These are phyloP conservation scores for Mycena kentingensis DNA, from an alignment of 768 basidiomycete species.

Conservation along the genomic window DNA sequence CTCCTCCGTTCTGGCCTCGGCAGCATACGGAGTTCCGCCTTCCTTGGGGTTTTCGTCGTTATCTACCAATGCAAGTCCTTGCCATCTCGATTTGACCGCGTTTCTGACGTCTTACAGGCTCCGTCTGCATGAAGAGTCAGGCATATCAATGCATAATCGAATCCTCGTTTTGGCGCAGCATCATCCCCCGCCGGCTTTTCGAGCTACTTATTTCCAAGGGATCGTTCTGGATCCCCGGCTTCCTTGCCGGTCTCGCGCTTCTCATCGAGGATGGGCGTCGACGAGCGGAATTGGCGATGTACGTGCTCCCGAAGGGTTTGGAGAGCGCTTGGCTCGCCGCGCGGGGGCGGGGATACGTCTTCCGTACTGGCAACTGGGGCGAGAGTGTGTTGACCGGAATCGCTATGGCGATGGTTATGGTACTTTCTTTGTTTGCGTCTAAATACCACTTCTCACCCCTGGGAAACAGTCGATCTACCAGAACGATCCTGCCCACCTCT, in stretches of 20 bases:
- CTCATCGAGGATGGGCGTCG: constrained; percentile 87
- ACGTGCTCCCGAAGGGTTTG: constrained; percentile 83
- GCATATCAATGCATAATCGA: constrained; percentile 50
- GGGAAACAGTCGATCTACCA: constrained; percentile 70
- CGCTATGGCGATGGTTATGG: constrained; percentile 38
- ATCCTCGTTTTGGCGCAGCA: constrained; percentile 30
- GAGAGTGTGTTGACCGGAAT: constrained; percentile 37
- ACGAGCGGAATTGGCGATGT: constrained; percentile 92
- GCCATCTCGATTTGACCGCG: not conserved
- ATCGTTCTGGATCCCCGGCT: constrained; percentile 75
- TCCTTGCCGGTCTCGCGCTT: constrained; percentile 73
- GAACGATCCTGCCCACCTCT: constrained; percentile 57
- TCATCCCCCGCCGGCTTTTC: constrained; percentile 48
- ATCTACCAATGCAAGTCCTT: constrained; percentile 72
- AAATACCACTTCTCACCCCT: not conserved
- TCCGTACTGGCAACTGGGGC: constrained; percentile 68
- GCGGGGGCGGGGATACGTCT: constrained; percentile 74
- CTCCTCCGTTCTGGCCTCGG: constrained; percentile 67
- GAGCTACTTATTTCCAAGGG: constrained; percentile 65
- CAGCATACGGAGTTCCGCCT: constrained; percentile 81
- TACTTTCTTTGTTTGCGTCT: constrained; percentile 36
- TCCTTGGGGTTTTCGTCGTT: constrained; percentile 80
- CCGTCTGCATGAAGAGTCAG: constrained; percentile 68
- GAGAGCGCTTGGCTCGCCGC: constrained; percentile 87
- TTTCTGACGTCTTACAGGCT: constrained; percentile 38